A percentile compares a stretch with the other conserved stretches of the same genome.
phyloP scores from a whole-genome alignment of 176 grass and related monocot species.

The Tillandsia leiboldiana region DNA sequence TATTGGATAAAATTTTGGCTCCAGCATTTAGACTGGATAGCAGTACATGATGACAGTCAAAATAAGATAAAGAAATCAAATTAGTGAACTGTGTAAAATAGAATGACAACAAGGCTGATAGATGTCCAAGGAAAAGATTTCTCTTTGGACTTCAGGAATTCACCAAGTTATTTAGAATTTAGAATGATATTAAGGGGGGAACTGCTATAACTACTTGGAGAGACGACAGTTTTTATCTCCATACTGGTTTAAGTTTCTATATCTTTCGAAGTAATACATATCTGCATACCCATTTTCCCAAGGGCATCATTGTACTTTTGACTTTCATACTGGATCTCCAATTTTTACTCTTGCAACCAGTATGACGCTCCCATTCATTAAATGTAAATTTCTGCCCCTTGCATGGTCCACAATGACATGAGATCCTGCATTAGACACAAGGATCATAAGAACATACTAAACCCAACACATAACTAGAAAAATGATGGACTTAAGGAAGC shows the following conservation, averaged over 20 bases:
- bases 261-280: conserved; percentile 21
- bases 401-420: conserved; percentile 76
- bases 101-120: not conserved
- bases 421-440: conserved; percentile 36
- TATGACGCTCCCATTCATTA: conserved; percentile 91
- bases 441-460: not conserved
- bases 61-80: conserved; percentile 4
- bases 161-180: too few relatives aligned
- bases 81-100: not conserved
- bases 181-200: too few relatives aligned
- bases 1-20: not conserved
- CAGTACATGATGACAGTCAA: not conserved
- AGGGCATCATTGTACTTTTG: conserved; percentile 47
- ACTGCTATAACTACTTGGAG: not conserved
- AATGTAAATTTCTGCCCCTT: conserved; percentile 78
- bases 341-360: conserved; percentile 91
- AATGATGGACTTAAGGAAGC: conserved; percentile 5
- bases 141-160: too few relatives aligned
- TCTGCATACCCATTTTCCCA: conserved; percentile 96
- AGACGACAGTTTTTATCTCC: not conserved
- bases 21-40: not conserved
- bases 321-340: conserved; percentile 97
- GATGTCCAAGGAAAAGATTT: too few relatives aligned
- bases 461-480: conserved; percentile 1
- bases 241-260: not conserved